Conservation (phyloP, 225 moss, liverwort and hornwort species). For the Neckera pumila region DNA sequence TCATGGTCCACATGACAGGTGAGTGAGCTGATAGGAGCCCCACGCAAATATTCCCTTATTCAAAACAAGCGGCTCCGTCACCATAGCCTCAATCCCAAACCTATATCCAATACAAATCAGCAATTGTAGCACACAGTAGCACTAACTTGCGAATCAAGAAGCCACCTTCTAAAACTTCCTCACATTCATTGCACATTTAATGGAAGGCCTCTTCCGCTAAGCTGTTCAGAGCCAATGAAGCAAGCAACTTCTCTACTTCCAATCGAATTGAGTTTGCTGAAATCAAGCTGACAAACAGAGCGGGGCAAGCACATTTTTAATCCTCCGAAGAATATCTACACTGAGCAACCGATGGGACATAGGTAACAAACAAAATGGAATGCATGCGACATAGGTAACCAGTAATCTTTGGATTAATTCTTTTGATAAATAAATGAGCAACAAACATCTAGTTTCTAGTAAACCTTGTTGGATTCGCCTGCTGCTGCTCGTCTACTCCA, state of each 20-base stretch:
- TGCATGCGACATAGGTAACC: neutral
- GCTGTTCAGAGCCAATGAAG: neutral
- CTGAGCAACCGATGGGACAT: neutral
- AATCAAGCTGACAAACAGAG: neutral
- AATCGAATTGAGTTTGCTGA: neutral
- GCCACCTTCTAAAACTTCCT: neutral
- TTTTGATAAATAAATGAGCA: neutral
- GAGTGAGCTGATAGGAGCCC: rapidly evolving
- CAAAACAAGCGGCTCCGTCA: neutral
- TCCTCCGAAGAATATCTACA: neutral
- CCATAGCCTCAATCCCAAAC: neutral
- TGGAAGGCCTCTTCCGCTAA: neutral
- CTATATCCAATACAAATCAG: too few species aligned
- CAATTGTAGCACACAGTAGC: neutral
- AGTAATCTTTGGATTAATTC: neutral
- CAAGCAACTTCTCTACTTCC: neutral
- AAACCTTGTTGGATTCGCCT: constrained; percentile 2
- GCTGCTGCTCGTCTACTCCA: neutral
- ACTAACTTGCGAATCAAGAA: neutral
- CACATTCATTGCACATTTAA: neutral
- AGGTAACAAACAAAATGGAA: neutral
- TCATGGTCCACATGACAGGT: too few species aligned
- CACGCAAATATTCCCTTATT: too few species aligned
- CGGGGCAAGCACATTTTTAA: neutral
- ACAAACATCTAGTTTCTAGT: neutral